A percentile compares a stretch with the other conserved stretches of the same genome.
These are phyloP conservation scores for Irpex rosettiformis DNA, from an alignment of 1,284 basidiomycete species.

Conservation along the genomic window DNA sequence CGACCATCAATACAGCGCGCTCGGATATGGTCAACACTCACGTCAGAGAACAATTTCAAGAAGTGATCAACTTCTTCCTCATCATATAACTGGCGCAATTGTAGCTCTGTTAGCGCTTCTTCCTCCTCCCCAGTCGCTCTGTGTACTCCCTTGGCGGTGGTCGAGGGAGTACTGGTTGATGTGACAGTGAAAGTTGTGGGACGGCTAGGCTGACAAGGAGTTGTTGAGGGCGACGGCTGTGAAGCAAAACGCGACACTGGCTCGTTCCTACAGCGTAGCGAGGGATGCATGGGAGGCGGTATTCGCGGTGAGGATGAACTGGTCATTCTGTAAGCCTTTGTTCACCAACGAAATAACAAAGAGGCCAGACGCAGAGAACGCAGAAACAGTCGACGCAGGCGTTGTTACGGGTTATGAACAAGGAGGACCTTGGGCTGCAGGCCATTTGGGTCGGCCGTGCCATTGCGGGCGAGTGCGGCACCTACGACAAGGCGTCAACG, in stretches of 20 bases:
- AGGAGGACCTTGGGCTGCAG: not conserved
- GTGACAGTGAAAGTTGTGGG: not conserved
- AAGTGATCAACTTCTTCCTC: conserved; percentile 61
- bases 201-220: not conserved
- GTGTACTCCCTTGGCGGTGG: not conserved
- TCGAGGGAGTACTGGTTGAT: not conserved
- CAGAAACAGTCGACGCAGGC: too few relatives aligned
- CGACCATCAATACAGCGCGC: conserved; percentile 1
- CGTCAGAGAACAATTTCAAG: conserved; percentile 52
- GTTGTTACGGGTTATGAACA: too few relatives aligned
- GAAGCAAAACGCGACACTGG: not conserved
- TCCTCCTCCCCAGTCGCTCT: conserved; percentile 14
- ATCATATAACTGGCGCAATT: conserved; percentile 56
- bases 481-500: too few relatives aligned
- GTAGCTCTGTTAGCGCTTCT: conserved; percentile 30
- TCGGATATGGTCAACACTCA: conserved; percentile 25
- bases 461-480: too few relatives aligned
- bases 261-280: not conserved
- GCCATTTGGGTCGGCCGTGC: too few relatives aligned
- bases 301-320: conserved; percentile 3
- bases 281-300: conserved; percentile 1
- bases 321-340: not conserved
- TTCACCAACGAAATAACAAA: not conserved
- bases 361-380: too few relatives aligned
- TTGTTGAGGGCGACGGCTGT: not conserved